Base-by-base conservation (phyloP, 176 grass and related monocot genomes). In the Oropetium thomaeum region DNA sequence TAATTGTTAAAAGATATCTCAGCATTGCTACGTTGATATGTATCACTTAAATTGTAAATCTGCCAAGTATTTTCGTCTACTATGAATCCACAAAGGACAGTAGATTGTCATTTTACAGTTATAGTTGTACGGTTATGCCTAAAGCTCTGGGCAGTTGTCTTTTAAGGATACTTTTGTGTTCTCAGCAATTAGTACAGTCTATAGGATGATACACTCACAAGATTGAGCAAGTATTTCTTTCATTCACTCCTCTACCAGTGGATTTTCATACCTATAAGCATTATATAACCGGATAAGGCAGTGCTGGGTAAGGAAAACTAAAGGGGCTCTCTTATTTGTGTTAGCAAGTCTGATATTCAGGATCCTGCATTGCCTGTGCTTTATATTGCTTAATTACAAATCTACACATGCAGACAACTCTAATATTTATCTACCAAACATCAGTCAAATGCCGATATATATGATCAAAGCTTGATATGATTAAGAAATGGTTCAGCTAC, bases 1-100 rank as follows among this genome's bases (percentile, higher is more conserved):
- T 52, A 59, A 51, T 73, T 72, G 45, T 49, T 72, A 66, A 71
- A 82, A 33, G 23, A 72, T 66, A 65, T 62, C 2, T 14, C 25
- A 40, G 22, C 32, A 27, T 70, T 81, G 29, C 39, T 77, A 58
- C 47, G 28, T 63, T 57, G 29, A 57, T 62, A 30, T 57, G 42
- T 30, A 63, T 76, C 52, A 64, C 52, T 86, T 76, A 67, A 65
- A 44, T 28, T 28, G 31, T 49, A 14, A 38, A 22, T 10, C 29
- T 62, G 39, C 62, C 43, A 54, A 64, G 19, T 52, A 58, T 69
- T 22, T 33, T 51, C 16, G 10, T 33, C 13, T 20, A 41, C 7
- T 86, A 80, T 2, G 19, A 76, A 17, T 63, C 45, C 34, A 62
- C 61, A 37, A 69, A 75, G 20, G 55, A 34, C 41, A 68, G 0